Evolutionary conservation across 2,329 filamentous ascomycete species (phyloP).

Genomic region (Aspergillus uvarum): DNA sequence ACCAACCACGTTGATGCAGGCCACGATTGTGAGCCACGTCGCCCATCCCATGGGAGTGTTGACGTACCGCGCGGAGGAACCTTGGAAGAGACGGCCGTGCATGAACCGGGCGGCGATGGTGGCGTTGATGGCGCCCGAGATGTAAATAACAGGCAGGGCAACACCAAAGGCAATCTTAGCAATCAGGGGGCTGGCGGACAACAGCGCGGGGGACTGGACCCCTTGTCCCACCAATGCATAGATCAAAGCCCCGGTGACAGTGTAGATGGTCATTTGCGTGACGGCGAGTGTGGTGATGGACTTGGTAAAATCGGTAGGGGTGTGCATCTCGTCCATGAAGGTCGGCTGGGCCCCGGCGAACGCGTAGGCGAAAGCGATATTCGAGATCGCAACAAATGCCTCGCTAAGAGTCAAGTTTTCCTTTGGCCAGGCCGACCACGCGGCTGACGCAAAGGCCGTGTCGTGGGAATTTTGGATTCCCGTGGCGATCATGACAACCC

Average conservation of each 20-base stretch:
- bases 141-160: constrained; percentile 11
- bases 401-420: too few species aligned
- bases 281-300: background rate
- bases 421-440: too few species aligned
- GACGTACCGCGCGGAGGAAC: too few species aligned
- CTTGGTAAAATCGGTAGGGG: constrained; percentile 1
- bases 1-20: constrained; percentile 1
- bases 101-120: constrained; percentile 12
- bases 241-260: constrained; percentile 15
- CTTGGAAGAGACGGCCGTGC: constrained; percentile 5
- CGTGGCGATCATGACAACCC: constrained; percentile 34
- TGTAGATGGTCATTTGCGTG: constrained; percentile 7
- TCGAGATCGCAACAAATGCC: background rate
- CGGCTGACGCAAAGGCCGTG: too few species aligned
- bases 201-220: constrained; percentile 29
- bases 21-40: constrained; percentile 17
- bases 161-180: constrained; percentile 6
- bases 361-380: constrained; percentile 31
- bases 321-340: background rate
- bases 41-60: constrained; percentile 12
- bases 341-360: constrained; percentile 27
- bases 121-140: constrained; percentile 5
- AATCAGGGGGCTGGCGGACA: constrained; percentile 19
- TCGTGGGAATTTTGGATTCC: constrained; percentile 19
- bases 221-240: constrained; percentile 29